Percentiles rank a stretch among this genome's conserved stretches.
Evolutionary conservation across 768 basidiomycete species (phyloP).

Genomic region (Mycena sanguinolenta): DNA sequence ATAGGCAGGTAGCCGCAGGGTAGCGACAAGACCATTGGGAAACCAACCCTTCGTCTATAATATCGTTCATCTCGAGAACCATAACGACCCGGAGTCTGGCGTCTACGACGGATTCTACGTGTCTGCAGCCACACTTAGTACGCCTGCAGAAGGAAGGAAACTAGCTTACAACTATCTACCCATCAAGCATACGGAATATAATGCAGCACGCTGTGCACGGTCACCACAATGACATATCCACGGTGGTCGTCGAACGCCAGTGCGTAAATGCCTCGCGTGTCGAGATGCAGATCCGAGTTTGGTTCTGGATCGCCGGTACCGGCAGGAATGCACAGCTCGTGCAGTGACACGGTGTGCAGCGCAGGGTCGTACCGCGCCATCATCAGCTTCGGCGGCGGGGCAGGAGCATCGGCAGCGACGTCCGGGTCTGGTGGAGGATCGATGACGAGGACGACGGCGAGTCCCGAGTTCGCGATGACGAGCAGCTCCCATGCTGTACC

Average conservation of each 20-base stretch:
- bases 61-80: too few species aligned
- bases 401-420: background rate
- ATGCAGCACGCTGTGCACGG: conserved; percentile 10
- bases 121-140: background rate
- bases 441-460: conserved; percentile 24
- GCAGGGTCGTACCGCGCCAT: conserved; percentile 26
- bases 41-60: background rate
- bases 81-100: background rate
- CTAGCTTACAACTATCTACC: background rate
- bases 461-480: conserved; percentile 30
- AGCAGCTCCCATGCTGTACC: conserved; percentile 27
- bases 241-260: conserved; percentile 32
- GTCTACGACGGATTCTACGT: background rate
- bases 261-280: conserved; percentile 15
- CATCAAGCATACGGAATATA: conserved; percentile 29
- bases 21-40: background rate
- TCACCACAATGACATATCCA: conserved; percentile 27
- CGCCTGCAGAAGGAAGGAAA: background rate
- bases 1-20: conserved; percentile 13
- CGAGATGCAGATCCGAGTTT: background rate
- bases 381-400: conserved; percentile 24
- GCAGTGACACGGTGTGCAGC: conserved; percentile 12
- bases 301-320: background rate
- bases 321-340: conserved; percentile 20
- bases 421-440: conserved; percentile 5